Evolutionary conservation across 1,139 yeast species (phyloP).

Genomic region (Geotrichum restrictum): DNA sequence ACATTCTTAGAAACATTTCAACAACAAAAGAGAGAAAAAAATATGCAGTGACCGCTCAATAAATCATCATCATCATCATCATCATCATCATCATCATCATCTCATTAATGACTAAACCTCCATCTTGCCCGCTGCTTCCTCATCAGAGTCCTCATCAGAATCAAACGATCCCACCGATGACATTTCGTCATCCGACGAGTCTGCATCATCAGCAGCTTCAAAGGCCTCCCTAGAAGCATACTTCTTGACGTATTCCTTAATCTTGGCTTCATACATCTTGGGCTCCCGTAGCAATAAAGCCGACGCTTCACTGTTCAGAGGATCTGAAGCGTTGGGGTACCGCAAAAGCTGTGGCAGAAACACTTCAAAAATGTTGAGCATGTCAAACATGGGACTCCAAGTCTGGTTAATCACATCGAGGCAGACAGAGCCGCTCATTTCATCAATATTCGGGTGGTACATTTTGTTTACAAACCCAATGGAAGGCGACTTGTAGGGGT

Average conservation of each 20-base stretch:
- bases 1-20: no score
- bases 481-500: constrained; percentile 93
- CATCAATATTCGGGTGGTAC: constrained; percentile 78
- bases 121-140: constrained; percentile 44
- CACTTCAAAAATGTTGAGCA: constrained; percentile 84
- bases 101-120: constrained; percentile 33
- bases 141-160: constrained; percentile 46
- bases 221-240: constrained; percentile 57
- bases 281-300: constrained; percentile 72
- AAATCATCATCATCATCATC: no score
- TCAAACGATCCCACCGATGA: constrained; percentile 46
- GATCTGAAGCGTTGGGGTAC: constrained; percentile 93
- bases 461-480: constrained; percentile 90
- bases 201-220: constrained; percentile 41
- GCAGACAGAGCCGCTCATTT: constrained; percentile 88
- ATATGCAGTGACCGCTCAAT: no score
- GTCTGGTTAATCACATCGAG: constrained; percentile 95
- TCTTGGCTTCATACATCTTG: constrained; percentile 61
- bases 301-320: constrained; percentile 89
- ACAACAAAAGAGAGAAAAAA: no score
- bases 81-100: no score
- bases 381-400: constrained; percentile 95
- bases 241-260: constrained; percentile 63
- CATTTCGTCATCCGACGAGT: constrained; percentile 40
- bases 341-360: constrained; percentile 87